These are phyloP conservation scores for Thielaviopsis musarum DNA, from an alignment of 2,329 filamentous ascomycete species.

Conservation along the genomic window DNA sequence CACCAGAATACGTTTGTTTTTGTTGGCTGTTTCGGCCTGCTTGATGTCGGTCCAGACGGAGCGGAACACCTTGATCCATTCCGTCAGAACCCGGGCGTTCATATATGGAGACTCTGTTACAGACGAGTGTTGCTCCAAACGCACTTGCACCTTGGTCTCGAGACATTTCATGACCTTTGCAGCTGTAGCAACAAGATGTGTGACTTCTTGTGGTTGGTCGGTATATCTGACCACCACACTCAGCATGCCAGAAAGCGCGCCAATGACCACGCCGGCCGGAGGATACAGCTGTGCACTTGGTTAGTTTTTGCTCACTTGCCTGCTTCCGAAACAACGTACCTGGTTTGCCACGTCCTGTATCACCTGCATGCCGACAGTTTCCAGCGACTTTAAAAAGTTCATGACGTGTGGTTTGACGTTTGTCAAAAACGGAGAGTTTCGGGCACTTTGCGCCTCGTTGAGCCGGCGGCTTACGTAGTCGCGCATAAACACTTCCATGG, in stretches of 20 bases:
- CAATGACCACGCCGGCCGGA: not conserved
- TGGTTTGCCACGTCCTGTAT: not conserved
- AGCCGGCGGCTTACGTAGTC: not conserved
- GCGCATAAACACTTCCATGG: not conserved
- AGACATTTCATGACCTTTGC: not conserved
- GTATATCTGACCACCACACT: not conserved
- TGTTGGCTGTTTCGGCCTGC: not conserved
- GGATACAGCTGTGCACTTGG: not conserved
- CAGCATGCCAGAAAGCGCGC: not conserved
- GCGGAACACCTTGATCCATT: not conserved
- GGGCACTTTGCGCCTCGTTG: not conserved
- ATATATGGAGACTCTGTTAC: not conserved
- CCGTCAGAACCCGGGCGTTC: not conserved
- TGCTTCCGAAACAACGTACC: not conserved
- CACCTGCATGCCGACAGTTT: not conserved
- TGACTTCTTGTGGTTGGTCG: not conserved
- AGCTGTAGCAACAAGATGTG: not conserved
- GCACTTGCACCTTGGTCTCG: not conserved
- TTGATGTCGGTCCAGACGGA: not conserved
- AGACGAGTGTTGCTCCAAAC: not conserved
- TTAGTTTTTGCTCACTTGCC: not conserved
- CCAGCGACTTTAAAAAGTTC: not conserved
- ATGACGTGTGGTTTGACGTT: not conserved
- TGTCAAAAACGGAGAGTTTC: not conserved
- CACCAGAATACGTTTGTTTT: not conserved